Conservation (phyloP, 2,329 filamentous ascomycete species). For the Ascochyta lentis region DNA sequence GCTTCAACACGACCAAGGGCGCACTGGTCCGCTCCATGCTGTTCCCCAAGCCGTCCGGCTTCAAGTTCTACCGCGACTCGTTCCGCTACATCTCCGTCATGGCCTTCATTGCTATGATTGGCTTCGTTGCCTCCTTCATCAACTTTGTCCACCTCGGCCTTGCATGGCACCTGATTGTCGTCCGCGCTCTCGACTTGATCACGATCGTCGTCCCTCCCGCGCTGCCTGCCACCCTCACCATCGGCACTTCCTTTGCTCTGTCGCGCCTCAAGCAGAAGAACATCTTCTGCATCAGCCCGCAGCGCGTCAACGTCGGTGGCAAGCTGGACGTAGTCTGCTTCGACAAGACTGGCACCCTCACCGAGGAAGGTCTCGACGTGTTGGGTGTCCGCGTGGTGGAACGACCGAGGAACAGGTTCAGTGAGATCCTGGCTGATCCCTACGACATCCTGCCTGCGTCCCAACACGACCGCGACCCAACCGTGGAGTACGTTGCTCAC, state of each 20-base stretch:
- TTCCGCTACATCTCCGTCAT: slow-evolving; percentile 98
- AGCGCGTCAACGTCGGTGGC: slow-evolving; percentile 94
- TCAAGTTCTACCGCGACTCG: slow-evolving; percentile 98
- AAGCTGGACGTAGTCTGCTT: slow-evolving; percentile 97
- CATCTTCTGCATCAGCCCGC: slow-evolving; percentile 97
- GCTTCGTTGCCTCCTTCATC: slow-evolving; percentile 88
- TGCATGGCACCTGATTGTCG: slow-evolving; percentile 87
- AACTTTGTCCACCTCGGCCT: slow-evolving; percentile 89
- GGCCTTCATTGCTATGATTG: slow-evolving; percentile 82
- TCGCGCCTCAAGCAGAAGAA: slow-evolving; percentile 83
- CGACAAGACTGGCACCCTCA: slow-evolving; percentile 98
- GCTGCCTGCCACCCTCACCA: slow-evolving; percentile 90
- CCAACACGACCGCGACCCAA: slow-evolving; percentile 64
- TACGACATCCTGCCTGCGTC: slow-evolving; percentile 64
- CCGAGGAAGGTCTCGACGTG: slow-evolving; percentile 94
- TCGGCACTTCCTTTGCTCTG: slow-evolving; percentile 94
- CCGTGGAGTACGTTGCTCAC: slow-evolving; percentile 65
- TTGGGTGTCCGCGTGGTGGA: slow-evolving; percentile 84
- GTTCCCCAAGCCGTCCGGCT: slow-evolving; percentile 96
- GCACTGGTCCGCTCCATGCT: slow-evolving; percentile 96
- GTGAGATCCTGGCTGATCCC: slow-evolving; percentile 74
- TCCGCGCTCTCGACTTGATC: slow-evolving; percentile 91
- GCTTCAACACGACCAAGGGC: slow-evolving; percentile 97
- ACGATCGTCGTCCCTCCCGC: slow-evolving; percentile 97
- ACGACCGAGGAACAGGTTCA: slow-evolving; percentile 69